Base-by-base conservation (phyloP, 257 asterid species). In the Solanum phureja region DNA sequence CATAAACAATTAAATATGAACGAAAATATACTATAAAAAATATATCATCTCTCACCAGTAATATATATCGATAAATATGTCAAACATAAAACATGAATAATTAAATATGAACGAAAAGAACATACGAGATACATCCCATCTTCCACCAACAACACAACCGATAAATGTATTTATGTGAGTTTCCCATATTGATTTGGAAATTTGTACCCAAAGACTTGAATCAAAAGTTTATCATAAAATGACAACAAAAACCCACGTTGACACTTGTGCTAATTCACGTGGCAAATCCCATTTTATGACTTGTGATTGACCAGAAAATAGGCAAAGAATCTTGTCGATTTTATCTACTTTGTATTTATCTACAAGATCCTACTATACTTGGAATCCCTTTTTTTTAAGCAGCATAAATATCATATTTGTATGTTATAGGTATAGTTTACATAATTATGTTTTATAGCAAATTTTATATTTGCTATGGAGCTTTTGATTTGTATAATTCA, bases 31-130 rank as follows among this genome's bases (percentile, higher is more conserved):
- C 8, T 14, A 2, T 0, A 49, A 52, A 1, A 52, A 5, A 52
- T 3, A 52, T 52, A 6, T 0, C 3, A 52, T 52, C 62, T 52
- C 23, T 2, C 62, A 52, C 0, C 3, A 52, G 1, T 0, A 52
- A 2, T 0, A 16, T 0, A 0, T 16, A 16, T 6, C 0, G 1
- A 52, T 52, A 16, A 12, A 0, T 16, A 0, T 16, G 1, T 52
- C 3, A 52, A 52, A 52, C 8, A 6, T 52, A 0, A 49, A 0
- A 49, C 1, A 4, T 46, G 0, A 46, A 1, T 5, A 49, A 0
- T 2, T 14, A 49, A 0, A 49, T 49, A 49, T 16, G 1, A 52
- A 52, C 8, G 0, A 52, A 16, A 0, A 16, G 3, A 2, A 1
- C 3, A 52, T 6, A 52, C 3, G 9, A 52, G 3, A 52, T 52